Base-by-base conservation (phyloP, 1,284 basidiomycete genomes). In the Heterobasidion occidentale region DNA sequence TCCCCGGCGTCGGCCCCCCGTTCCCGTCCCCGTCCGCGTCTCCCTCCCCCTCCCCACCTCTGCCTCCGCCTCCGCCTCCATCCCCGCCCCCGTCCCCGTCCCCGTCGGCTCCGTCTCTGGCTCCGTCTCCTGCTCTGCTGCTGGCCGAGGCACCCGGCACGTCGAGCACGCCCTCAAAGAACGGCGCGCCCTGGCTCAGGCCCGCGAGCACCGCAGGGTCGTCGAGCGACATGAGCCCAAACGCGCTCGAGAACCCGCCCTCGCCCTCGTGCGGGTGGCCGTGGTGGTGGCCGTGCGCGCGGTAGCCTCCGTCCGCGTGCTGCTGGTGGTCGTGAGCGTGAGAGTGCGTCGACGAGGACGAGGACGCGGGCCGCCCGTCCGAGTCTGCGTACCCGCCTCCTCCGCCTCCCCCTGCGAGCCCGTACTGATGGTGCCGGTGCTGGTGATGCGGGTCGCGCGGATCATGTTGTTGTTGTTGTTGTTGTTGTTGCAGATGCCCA, bases 161-260 rank as follows among this genome's bases (percentile, higher is more conserved):
- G 71, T 59, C 63, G 59, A 62, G 0, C 27, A 69, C 56, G 27
- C 68, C 65, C 46, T 75, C 77, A 66, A 88, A 88, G 72, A 88
- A 88, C 0, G 84, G 79, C 14, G 75, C 74, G 2, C 75, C 78
- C 58, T 84, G 81, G 14, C 65, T 67, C 47, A 87, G 71, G 1
- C 82, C 80, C 0, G 83, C 82, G 36, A 87, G 71, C 9, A 83
- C 81, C 57, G 77, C 77, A 2, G 81, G 79, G 63, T 88, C 86
- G 58, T 88, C 86, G 52, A 89, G 74, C 20, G 79, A 80, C 83
- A 89, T 80, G 54, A 84, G 74, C 7, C 84, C 86, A 65, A 89
- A 88, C 1, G 82, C 83, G 48, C 76, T 79, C 2, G 80, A 83
- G 65, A 89, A 83, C 3, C 79, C 78, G 33, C 54, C 57, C 34